These are phyloP conservation scores for Cyclaneusma minus DNA, from an alignment of 2,329 filamentous ascomycete species.

Conservation along the genomic window DNA sequence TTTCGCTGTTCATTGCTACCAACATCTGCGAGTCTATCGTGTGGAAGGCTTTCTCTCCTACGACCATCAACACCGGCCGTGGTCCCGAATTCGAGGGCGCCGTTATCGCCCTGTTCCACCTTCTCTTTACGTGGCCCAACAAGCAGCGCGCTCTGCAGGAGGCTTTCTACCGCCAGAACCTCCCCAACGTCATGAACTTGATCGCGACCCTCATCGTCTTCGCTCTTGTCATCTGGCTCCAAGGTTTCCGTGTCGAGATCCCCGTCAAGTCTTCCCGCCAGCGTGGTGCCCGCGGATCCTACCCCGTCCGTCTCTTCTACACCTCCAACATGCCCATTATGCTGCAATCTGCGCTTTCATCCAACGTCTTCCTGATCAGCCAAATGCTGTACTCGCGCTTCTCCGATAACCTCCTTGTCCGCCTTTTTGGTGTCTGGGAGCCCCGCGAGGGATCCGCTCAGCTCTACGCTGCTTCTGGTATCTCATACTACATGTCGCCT, in stretches of 20 bases:
- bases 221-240: slow-evolving; percentile 95
- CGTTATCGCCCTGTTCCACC: slow-evolving; percentile 93
- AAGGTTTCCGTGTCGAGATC: slow-evolving; percentile 99
- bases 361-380: slow-evolving; percentile 97
- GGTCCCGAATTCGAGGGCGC: slow-evolving; percentile 98
- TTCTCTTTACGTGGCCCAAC: slow-evolving; percentile 96
- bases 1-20: slow-evolving; percentile 98
- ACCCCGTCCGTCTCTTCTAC: slow-evolving; percentile 98
- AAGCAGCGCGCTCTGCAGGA: slow-evolving; percentile 97
- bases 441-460: slow-evolving; percentile 90
- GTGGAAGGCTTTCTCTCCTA: slow-evolving; percentile 99
- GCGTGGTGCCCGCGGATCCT: slow-evolving; percentile 94
- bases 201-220: slow-evolving; percentile 87
- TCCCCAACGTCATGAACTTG: slow-evolving; percentile 99
- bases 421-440: slow-evolving; percentile 96
- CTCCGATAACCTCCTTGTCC: slow-evolving; percentile 95
- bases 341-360: slow-evolving; percentile 95
- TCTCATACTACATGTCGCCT: slow-evolving; percentile 99
- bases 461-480: slow-evolving; percentile 81
- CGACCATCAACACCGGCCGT: slow-evolving; percentile 97
- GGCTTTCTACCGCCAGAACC: slow-evolving; percentile 98
- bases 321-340: slow-evolving; percentile 99
- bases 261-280: slow-evolving; percentile 98
- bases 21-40: slow-evolving; percentile 99
- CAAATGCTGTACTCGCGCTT: slow-evolving; percentile 99